Base-by-base conservation (phyloP, 768 basidiomycete species). In the Russula virescens region DNA sequence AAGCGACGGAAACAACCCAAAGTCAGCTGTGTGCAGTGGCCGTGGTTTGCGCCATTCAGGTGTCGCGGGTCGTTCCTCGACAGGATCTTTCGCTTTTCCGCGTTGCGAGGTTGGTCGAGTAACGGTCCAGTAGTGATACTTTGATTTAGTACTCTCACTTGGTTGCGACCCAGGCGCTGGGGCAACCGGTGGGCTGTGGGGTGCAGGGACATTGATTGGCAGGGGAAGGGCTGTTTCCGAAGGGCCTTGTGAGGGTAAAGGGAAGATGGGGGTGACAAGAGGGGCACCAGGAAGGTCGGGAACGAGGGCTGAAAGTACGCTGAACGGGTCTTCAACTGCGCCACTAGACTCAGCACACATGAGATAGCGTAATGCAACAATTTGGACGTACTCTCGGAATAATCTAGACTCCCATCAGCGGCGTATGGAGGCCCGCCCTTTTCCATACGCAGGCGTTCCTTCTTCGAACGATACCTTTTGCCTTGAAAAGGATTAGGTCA, bases 311-410 rank as follows among this genome's bases (percentile, higher is more conserved):
- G 82, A 85, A 2, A 91, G 78, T 0, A 87, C 73, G 11, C 86
- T 80, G 71, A 90, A 90, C 0, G 89, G 88, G 64, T 90, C 87
- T 71, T 91, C 89, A 81, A 90, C 88, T 90, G 55, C n/a, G 47
- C 25, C 38, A 34, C 18, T 9, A 18, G 34, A 55, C 48, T 58
- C 46, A 68, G 23, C 40, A 25, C 58, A 56, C 45, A 54, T 45
- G 66, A 31, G 63, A 60, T 47, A 63, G 38, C 35, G 56, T 42
- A 42, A 45, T 43, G 38, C 13, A 11, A n/a, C 48, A 8, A 31
- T 19, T 38, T n/a, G 23, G 34, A 75, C 84, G 46, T 69, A 89
- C 88, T 83, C 72, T 89, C 83, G 26, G 79, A 67, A 67, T 89
- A 90, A 72, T 89, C 84, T 35, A 91, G 75, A 71, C 89, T 91